Evolutionary conservation across 2,329 filamentous ascomycete genomes (phyloP).

Genomic region (Paraphaeosphaeria sporulosa): DNA sequence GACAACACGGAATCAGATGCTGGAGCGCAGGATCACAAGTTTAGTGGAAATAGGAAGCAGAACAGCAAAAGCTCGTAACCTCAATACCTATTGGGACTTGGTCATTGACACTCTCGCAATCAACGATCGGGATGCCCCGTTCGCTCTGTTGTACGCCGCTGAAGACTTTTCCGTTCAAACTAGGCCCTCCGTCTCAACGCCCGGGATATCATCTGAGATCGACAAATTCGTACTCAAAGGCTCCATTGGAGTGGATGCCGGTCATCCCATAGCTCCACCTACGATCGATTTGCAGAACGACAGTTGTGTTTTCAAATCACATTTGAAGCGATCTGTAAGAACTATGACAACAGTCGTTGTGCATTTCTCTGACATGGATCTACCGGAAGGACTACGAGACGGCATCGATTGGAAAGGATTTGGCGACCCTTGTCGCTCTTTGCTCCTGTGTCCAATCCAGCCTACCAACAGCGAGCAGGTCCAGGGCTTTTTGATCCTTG

Average conservation of each 20-base stretch:
- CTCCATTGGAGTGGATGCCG: conserved; percentile 27
- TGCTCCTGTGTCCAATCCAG: conserved; percentile 47
- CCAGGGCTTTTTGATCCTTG: conserved; percentile 51
- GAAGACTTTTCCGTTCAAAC: conserved; percentile 19
- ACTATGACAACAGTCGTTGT: conserved; percentile 37
- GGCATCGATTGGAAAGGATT: conserved; percentile 44
- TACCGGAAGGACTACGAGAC: conserved; percentile 38
- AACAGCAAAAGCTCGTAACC: conserved; percentile 71
- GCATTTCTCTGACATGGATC: conserved; percentile 32
- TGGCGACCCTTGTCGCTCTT: conserved; percentile 42
- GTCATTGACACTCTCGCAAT: conserved; percentile 72
- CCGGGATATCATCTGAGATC: conserved; percentile 10
- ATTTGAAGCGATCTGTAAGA: conserved; percentile 40
- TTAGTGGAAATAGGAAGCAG: conserved; percentile 75
- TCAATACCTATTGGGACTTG: conserved; percentile 74
- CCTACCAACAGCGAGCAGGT: conserved; percentile 45
- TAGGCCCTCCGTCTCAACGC: conserved; percentile 13
- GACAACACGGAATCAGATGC: conserved; percentile 52
- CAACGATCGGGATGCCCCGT: conserved; percentile 63
- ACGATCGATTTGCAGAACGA: conserved; percentile 31
- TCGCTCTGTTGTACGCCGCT: conserved; percentile 36
- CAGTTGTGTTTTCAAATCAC: conserved; percentile 27
- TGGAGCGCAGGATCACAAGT: conserved; percentile 32
- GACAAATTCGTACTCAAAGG: conserved; percentile 32
- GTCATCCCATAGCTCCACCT: conserved; percentile 30